Conservation (phyloP, 306 rosid species). For the Clitoria ternatea region DNA sequence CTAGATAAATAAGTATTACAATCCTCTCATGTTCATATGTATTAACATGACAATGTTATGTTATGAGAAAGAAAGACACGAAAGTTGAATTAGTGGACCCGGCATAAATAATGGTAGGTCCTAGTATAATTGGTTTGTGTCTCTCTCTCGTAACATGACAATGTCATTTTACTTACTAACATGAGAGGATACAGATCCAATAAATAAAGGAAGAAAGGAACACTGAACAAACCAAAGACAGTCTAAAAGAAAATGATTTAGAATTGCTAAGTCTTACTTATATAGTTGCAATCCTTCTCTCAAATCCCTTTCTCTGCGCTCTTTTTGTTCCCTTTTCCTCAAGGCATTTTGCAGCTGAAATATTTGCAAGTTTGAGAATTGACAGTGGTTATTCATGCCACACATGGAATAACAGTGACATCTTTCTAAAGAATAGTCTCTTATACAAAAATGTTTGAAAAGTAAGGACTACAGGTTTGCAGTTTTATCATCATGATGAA, state of each 20-base stretch:
- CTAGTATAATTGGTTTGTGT: no score
- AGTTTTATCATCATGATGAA: conserved; percentile 18
- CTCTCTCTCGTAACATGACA: no score
- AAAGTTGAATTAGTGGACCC: no score
- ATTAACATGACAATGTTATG: no score
- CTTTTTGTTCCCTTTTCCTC: conserved; percentile 77
- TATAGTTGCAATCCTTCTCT: conserved; percentile 80
- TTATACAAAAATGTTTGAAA: conserved; percentile 2
- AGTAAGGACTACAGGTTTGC: conserved; percentile 9
- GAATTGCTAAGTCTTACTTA: conserved; percentile 44
- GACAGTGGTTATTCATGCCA: background rate
- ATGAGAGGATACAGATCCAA: no score
- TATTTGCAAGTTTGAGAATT: conserved; percentile 30
- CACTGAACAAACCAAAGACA: background rate
- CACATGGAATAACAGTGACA: background rate
- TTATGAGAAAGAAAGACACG: no score
- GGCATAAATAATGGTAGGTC: no score
- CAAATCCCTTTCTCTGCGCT: conserved; percentile 57
- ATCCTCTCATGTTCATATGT: no score
- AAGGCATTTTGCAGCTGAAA: conserved; percentile 81
- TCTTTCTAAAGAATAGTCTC: conserved; percentile 3
- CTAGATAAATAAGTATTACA: no score
- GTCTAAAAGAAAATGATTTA: conserved; percentile 7
- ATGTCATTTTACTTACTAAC: no score
- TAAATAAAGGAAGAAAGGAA: conserved; percentile 6